Evolutionary conservation across 805 yeast genomes (phyloP).

Genomic region (Schwanniomyces pseudopolymorphus): DNA sequence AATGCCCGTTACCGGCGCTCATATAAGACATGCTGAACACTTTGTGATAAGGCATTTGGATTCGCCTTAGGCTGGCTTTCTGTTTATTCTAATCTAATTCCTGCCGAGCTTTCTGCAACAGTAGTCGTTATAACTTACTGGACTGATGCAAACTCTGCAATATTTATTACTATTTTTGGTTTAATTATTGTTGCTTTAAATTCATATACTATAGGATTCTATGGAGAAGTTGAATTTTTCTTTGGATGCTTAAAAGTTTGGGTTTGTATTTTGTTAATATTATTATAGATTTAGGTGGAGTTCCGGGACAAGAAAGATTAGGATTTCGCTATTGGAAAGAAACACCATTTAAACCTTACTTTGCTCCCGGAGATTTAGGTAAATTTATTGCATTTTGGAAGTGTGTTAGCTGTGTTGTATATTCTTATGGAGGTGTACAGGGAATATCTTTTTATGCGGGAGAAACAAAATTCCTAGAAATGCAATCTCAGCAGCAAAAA

Average conservation of each 20-base stretch:
- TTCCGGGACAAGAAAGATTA: constrained; percentile 17
- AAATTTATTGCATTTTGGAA: constrained; percentile 28
- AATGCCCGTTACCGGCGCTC: constrained; percentile 38
- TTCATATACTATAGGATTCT: constrained; percentile 35
- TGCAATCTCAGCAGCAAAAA: constrained; percentile 26
- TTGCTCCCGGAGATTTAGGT: constrained; percentile 18
- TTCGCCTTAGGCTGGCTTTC: constrained; percentile 48
- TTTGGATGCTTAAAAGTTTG: constrained; percentile 26
- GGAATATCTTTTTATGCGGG: constrained; percentile 24
- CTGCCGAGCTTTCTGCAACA: constrained; percentile 47
- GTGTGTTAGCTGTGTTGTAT: constrained; percentile 38
- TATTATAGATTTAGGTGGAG: constrained; percentile 26
- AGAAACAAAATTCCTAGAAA: constrained; percentile 32
- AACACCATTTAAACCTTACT: constrained; percentile 34
- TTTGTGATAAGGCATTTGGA: constrained; percentile 44
- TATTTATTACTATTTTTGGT: constrained; percentile 45
- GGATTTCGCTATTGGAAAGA: constrained; percentile 43
- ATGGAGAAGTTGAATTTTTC: constrained; percentile 29
- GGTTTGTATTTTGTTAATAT: constrained; percentile 20
- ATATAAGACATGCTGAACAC: constrained; percentile 34
- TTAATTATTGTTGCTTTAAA: constrained; percentile 34
- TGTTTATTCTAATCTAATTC: constrained; percentile 32
- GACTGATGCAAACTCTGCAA: constrained; percentile 44
- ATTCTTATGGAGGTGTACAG: constrained; percentile 34
- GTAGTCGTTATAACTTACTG: constrained; percentile 48